Evolutionary conservation across 345 rosid species (phyloP), one percentile per base, ranked within the genome.

Genomic region (Barbarea vulgaris): DNA sequence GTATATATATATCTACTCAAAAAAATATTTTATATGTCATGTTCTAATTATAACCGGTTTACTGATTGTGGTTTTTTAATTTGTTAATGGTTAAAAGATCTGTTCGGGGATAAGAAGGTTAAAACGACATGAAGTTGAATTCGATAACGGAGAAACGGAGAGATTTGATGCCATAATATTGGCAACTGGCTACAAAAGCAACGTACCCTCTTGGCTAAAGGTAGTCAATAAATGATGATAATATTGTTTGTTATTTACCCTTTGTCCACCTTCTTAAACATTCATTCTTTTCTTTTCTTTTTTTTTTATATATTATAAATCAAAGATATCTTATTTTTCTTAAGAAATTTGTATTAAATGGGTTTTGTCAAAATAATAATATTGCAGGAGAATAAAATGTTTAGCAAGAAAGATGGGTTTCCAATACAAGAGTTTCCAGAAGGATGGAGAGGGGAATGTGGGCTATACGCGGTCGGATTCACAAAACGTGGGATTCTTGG

Each of bases 141-240:
- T 94, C 77, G 82, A 81, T 9, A 74, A 91, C 58, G 93, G 97
- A 4, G 79, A 68, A 70, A 70, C 46, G 0, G 92, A 85, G 82
- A 77, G 79, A 46, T 91, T 87, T 78, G 97, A 91, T 70, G 93
- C 95, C 55, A 88, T 94, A 44, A 79, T 94, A 56, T 81, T 91
- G 44, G 98, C 98, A 78, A 91, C 98, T 2, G 98, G 98, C 53
- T 94, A 94, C 81, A 91, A 85, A 85, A 94, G 95, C 87, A 91
- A 90, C 24, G 96, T 91, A 62, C 96, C 96, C 66, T 70, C 78
- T 77, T 95, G 99, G 99, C 81, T 95, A 75, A 90, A 95, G 97
- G 99, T 95, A 74, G 22, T 64, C 60, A 18, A 42, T 18, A 31
- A 9, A 19, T 68, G 61, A 71, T 67, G 53, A 62, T 59, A 34